Base-by-base conservation (phyloP, 2,329 filamentous ascomycete species). In the Hypoxylon sp. region DNA sequence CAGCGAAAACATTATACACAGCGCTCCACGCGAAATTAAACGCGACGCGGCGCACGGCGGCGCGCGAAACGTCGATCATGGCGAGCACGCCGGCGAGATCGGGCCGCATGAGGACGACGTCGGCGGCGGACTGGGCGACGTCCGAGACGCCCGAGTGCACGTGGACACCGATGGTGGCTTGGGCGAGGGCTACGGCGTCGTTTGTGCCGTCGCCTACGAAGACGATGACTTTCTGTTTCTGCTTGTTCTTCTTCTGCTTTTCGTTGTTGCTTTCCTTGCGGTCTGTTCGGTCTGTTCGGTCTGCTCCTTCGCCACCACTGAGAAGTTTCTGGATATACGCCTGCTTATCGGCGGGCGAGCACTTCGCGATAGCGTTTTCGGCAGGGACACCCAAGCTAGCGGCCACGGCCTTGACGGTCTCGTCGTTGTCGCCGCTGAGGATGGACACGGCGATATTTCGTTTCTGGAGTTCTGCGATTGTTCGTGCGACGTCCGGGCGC, bases 131-230 rank as follows among this genome's bases (percentile, higher is more conserved):
- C 59, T 87, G 82, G 0, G 92, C 90, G 1, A 94, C 83, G 62
- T 93, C 91, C 1, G 85, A 58, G 32, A 36, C 88, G 3, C 83
- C 83, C 46, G 79, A 77, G 64, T 86, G 86, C 75, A 95, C 87
- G 70, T 93, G 90, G 0, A 94, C 82, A 28, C 93, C 93, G 28
- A 95, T 85, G 5, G 86, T 86, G 1, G 93, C 91, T 74, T 90
- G 87, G 0, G 91, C 88, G 2, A 95, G 83, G 0, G 92, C 92
- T 2, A 88, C 83, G 0, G 92, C 90, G 74, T 95, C 92, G 76
- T 95, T 95, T 13, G 91, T 93, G 1, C 93, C 93, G 72, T 95
- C 92, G 34, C 92, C 92, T 55, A 87, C 86, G 77, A 95, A 94
- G 5, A 94, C 78, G 17, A 93, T 85, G 1, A 85, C 77, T 0